Base-by-base conservation (phyloP, 352 stramenopile species). In the Globisporangium abappressorium region DNA sequence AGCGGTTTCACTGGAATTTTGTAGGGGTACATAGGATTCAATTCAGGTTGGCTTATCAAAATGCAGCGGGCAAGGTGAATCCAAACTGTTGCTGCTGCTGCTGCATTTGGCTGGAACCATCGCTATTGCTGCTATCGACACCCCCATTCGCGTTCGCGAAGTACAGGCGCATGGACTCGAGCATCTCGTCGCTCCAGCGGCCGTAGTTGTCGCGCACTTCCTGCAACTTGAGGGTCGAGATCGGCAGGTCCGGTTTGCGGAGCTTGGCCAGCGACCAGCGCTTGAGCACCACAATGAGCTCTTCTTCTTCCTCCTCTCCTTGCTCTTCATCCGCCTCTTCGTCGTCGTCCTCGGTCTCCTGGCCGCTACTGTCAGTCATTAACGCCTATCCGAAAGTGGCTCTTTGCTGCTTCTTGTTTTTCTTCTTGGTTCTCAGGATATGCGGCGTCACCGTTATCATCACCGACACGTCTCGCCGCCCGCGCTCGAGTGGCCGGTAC, bases 131-230 rank as follows among this genome's bases (percentile, higher is more conserved):
- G 36, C 18, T 65, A n/a, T 22, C 24, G 8, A 8, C 12, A 20
- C 38, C 5, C 0, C 26, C n/a, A 34, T n/a, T 36, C 20, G 22
- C 34, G 7, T 26, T 49, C 47, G 20, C 7, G 47, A 14, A 30
- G 49, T 59, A 6, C 11, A 30, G 12, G 47, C 74, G 78, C 11
- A 89, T 71, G 30, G 68, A 76, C 46, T 77, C 71, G 49, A 84
- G 62, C 70, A 87, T 85, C n/a, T 78, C 77, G 33, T 85, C 79
- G 5, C 76, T 72, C 77, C 77, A 87, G 26, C 77, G 74, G 1
- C 73, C 72, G 15, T 83, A 66, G 54, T 71, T 73, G 64, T 89
- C 81, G 9, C 76, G 77, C 0, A 81, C 57, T 15, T 81, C 74
- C n/a, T 82, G 77, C 24, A 78, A 66, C 1, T 62, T 71, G 14